A percentile compares a stretch with the other conserved stretches of the same genome.
Conservation (phyloP, 768 basidiomycete species). For the Hericium coralloides region DNA sequence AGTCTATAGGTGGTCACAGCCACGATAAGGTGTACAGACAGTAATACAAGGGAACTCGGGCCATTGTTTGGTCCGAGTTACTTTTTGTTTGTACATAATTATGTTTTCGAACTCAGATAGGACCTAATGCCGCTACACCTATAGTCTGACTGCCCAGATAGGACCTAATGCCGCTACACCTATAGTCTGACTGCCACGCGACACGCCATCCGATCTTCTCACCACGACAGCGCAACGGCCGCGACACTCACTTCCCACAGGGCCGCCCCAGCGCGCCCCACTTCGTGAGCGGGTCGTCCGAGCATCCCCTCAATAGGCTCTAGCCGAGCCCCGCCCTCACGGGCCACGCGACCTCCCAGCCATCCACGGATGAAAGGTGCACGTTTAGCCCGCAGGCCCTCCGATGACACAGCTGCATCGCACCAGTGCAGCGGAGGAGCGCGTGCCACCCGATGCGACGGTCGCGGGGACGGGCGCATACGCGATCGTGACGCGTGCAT, state of each 20-base stretch:
- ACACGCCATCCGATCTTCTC: background rate
- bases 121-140: no score
- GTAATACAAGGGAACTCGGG: no score
- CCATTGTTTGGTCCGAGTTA: no score
- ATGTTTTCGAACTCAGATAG: no score
- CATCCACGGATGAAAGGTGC: background rate
- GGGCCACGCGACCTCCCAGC: background rate
- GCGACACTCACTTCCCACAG: background rate
- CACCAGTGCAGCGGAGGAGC: background rate
- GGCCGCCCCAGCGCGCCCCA: background rate
- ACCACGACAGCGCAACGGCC: background rate
- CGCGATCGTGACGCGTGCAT: no score
- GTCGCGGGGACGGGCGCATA: background rate
- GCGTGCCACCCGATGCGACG: no score
- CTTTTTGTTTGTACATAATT: no score
- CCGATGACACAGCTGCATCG: background rate
- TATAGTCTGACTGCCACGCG: no score
- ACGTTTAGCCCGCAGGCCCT: background rate
- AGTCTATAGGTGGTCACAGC: no score
- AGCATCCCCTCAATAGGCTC: background rate
- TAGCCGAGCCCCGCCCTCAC: background rate
- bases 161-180: no score
- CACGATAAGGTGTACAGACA: no score
- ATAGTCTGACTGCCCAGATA: no score
- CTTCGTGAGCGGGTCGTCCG: background rate